Evolutionary conservation across 2,329 filamentous ascomycete genomes (phyloP).

Genomic region (Aspergillus intermedius): DNA sequence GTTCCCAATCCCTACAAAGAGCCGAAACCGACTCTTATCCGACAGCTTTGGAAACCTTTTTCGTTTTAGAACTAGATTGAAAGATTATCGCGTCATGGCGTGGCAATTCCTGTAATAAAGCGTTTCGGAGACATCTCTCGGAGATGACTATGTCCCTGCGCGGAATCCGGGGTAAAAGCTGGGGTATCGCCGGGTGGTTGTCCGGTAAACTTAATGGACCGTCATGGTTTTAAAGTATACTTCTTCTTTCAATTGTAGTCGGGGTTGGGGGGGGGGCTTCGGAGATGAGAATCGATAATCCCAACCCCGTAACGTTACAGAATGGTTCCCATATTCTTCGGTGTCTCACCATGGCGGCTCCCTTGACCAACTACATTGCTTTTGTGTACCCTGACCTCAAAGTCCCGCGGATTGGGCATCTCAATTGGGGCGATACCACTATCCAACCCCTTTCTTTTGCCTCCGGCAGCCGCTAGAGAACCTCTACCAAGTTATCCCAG

Average conservation of each 20-base stretch:
- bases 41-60: not conserved
- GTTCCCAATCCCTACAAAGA: not conserved
- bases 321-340: not conserved
- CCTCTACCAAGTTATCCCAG: not conserved
- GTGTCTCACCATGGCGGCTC: not conserved
- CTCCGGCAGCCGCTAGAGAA: not conserved
- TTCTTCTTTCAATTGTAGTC: not conserved
- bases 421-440: not conserved
- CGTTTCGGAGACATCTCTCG: too few species aligned
- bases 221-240: not conserved
- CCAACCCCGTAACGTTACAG: too few species aligned
- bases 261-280: not conserved
- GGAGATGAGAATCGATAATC: not conserved
- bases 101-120: too few species aligned
- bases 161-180: not conserved
- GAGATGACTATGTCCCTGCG: too few species aligned
- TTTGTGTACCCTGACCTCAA: not conserved
- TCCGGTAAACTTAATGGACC: too few species aligned
- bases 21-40: not conserved
- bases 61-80: not conserved
- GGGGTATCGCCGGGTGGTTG: too few species aligned
- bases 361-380: not conserved
- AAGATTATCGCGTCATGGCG: too few species aligned
- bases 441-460: not conserved
- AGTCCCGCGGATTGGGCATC: not conserved